Conservation (phyloP, 1,284 basidiomycete genomes). For the Pholiota adiposa region DNA sequence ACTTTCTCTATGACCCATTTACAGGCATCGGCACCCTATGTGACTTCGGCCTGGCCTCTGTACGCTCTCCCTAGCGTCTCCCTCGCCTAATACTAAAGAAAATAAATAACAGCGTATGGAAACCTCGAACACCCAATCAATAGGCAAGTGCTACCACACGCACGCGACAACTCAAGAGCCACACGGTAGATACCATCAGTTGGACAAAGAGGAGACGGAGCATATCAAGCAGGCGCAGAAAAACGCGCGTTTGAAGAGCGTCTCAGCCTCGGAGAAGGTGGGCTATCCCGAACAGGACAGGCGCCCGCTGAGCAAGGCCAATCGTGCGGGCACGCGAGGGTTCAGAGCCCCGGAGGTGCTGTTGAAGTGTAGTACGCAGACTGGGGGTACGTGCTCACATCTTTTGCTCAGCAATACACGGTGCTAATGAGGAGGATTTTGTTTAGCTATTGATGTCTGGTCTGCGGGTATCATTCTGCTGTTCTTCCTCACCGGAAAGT, state of each 20-base stretch:
- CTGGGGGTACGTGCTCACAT: constrained; percentile 66
- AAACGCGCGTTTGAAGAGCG: constrained; percentile 65
- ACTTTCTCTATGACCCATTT: constrained; percentile 93
- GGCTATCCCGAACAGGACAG: constrained; percentile 78
- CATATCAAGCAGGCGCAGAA: constrained; percentile 42
- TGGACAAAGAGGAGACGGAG: constrained; percentile 38
- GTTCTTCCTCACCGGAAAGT: constrained; percentile 92
- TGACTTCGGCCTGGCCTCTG: constrained; percentile 95
- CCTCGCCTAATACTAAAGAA: not conserved
- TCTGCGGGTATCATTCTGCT: constrained; percentile 92
- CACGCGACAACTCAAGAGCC: constrained; percentile 60
- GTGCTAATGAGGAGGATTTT: constrained; percentile 28
- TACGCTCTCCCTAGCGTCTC: constrained; percentile 41
- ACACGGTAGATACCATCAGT: constrained; percentile 57
- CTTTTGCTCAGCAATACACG: constrained; percentile 32
- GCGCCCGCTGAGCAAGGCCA: constrained; percentile 91
- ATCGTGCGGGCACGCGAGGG: constrained; percentile 94
- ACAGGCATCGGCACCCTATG: constrained; percentile 88
- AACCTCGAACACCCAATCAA: constrained; percentile 36
- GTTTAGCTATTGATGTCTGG: constrained; percentile 95
- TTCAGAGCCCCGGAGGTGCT: constrained; percentile 98
- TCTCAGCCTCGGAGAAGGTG: constrained; percentile 63
- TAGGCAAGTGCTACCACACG: constrained; percentile 77
- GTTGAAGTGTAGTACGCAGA: constrained; percentile 94
- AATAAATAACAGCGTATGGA: constrained; percentile 59